Evolutionary conservation across 2,329 filamentous ascomycete species (phyloP).

Genomic region (Diplodia corticola): DNA sequence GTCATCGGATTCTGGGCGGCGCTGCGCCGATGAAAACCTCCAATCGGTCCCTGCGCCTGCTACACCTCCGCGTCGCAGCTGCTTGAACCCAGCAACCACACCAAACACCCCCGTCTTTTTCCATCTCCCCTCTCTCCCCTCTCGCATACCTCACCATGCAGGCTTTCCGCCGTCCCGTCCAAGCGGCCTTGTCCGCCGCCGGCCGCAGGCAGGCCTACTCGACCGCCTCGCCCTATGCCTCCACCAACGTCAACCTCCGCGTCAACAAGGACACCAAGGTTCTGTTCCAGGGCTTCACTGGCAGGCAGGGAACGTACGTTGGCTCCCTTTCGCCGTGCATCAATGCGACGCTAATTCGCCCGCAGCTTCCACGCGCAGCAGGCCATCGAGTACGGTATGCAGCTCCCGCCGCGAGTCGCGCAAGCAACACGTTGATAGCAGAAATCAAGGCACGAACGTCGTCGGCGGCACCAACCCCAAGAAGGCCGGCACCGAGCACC

Average conservation of each 20-base stretch:
- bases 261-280: slow-evolving; percentile 94
- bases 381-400: slow-evolving; percentile 94
- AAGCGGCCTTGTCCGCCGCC: slow-evolving; percentile 67
- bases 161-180: slow-evolving; percentile 73
- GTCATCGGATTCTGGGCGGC: slow-evolving; percentile 14
- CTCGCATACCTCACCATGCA: slow-evolving; percentile 65
- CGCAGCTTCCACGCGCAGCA: slow-evolving; percentile 92
- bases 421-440: slow-evolving; percentile 18
- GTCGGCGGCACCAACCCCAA: slow-evolving; percentile 98
- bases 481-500: slow-evolving; percentile 89
- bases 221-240: slow-evolving; percentile 58
- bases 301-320: slow-evolving; percentile 80
- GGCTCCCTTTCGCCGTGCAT: not conserved
- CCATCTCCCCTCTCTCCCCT: slow-evolving; percentile 20
- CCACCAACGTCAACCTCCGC: slow-evolving; percentile 69
- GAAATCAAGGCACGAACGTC: slow-evolving; percentile 78
- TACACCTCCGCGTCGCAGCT: slow-evolving; percentile 22
- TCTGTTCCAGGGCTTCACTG: slow-evolving; percentile 95
- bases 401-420: slow-evolving; percentile 9
- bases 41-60: slow-evolving; percentile 22
- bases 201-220: slow-evolving; percentile 75
- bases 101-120: slow-evolving; percentile 13
- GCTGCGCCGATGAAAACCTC: slow-evolving; percentile 21
- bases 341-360: slow-evolving; percentile 26
- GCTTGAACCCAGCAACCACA: slow-evolving; percentile 13